Base-by-base conservation (phyloP, 2,329 filamentous ascomycete species). In the Fusarium denticulatum region DNA sequence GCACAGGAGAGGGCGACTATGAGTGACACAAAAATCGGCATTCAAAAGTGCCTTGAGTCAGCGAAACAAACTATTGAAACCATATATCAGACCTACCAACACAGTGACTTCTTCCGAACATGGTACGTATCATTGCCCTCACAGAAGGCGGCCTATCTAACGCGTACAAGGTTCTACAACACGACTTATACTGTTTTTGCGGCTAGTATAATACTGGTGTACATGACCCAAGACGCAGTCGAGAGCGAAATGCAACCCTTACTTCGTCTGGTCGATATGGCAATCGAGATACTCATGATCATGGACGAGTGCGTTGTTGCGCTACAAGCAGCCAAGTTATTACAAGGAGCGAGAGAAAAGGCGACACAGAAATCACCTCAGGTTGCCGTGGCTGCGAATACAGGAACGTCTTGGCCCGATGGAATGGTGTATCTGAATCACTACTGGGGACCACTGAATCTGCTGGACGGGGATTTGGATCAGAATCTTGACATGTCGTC, bases 51-150 rank as follows among this genome's bases (percentile, higher is more conserved):
- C 5, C 52, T 56, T 8, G 52, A 42, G 1, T 56, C 52, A 2
- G 52, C 52, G 7, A 56, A 56, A 12, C 26, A 56, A 9, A 56
- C 52, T 1, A 56, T 56, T 42, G 52, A 56, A 10, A 56, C 24
- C 9, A 56, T 56, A 0, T 56, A 56, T 26, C 52, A 56, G 8
- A 56, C 52, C 2, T 56, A 56, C 8, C 52, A 56, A 0, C 52
- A 56, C 16, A 56, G 52, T 1, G 52, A 56, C 24, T 56, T 56
- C 36, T 56, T 56, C 34, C 52, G 52, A 5, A 56, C 52, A 42
- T 56, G 52, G 52, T 42, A n/a, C 7, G 36, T 47, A 46, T 15
- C 1, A 28, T 2, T 22, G 6, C 13, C 0, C 20, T 8, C 13
- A 15, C 5, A 15, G 13, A 6, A 15, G 26, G 0, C 45, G 0